phyloP scores from a whole-genome alignment of 768 basidiomycete genomes.

The Rhodotorula graminis region DNA sequence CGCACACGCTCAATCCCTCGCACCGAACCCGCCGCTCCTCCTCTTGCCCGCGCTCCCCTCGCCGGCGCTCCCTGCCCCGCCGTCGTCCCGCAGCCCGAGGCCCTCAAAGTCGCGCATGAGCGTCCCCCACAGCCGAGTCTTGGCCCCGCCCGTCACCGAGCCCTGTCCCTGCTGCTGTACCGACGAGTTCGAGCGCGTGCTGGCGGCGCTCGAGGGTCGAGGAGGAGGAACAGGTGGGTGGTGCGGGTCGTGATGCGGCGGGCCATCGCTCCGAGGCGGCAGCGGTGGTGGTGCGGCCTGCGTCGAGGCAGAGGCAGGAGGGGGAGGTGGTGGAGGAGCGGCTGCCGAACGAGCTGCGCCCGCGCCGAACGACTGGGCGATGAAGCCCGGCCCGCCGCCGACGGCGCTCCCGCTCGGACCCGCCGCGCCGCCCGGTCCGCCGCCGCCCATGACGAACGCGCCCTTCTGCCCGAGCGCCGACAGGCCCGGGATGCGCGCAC shows the following conservation, averaged over 20 bases:
- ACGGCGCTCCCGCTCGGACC: neutral
- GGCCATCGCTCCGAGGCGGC: neutral
- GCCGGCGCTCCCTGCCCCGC: neutral
- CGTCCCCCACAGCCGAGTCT: slow-evolving; percentile 21
- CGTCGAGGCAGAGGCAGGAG: neutral
- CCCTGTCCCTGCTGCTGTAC: neutral
- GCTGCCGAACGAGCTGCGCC: neutral
- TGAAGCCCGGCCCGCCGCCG: neutral
- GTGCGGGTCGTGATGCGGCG: neutral
- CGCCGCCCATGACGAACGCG: neutral
- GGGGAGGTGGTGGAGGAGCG: neutral
- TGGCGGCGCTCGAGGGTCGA: neutral
- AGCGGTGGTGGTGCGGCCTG: neutral
- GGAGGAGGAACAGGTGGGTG: neutral
- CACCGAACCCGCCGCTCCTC: neutral
- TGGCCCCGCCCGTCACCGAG: neutral
- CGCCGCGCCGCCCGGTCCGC: neutral
- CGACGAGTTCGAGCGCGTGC: neutral
- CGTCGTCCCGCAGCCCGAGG: slow-evolving; percentile 22
- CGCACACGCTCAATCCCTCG: neutral
- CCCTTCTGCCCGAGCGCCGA: neutral
- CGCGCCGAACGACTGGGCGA: neutral
- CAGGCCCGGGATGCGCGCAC: neutral
- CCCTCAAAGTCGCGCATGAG: slow-evolving; percentile 35
- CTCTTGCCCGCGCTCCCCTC: neutral